Evolutionary conservation across 2,329 filamentous ascomycete genomes (phyloP).

Genomic region (Penicillium hordei): DNA sequence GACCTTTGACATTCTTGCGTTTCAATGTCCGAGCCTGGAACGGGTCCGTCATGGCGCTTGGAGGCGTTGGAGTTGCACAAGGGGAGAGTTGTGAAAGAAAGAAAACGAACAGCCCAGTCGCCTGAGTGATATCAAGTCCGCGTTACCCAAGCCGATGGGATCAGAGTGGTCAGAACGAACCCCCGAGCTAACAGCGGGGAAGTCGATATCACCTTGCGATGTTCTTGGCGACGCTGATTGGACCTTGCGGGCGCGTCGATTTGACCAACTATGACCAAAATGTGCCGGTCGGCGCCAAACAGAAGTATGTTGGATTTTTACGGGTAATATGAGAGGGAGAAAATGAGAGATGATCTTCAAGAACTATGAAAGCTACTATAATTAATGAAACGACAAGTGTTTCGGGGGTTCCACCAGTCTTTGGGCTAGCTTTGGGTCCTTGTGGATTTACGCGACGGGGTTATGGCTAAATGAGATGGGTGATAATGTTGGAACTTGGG

Average conservation of each 20-base stretch:
- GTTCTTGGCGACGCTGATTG: conserved; percentile 31
- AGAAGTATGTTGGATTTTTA: neutral
- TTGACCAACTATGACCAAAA: conserved; percentile 20
- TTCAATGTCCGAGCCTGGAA: conserved; percentile 80
- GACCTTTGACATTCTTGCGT: conserved; percentile 97
- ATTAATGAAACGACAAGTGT: conserved; percentile 22
- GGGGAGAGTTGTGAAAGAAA: conserved; percentile 5
- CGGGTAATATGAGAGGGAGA: neutral
- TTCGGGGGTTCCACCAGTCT: conserved; percentile 22
- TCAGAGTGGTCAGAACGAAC: conserved; percentile 18
- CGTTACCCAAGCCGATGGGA: conserved; percentile 18
- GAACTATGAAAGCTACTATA: conserved; percentile 7
- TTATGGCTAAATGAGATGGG: neutral
- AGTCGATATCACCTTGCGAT: conserved; percentile 30
- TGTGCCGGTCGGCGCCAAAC: conserved; percentile 21
- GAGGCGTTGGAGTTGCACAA: conserved; percentile 1
- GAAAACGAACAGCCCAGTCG: neutral
- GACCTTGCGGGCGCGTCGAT: conserved; percentile 27
- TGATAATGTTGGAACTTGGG: neutral
- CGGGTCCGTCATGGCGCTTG: conserved; percentile 54
- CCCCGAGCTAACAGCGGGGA: conserved; percentile 27
- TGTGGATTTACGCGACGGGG: neutral
- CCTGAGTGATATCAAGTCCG: neutral
- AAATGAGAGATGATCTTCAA: conserved; percentile 5
- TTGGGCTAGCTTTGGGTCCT: conserved; percentile 9